Conservation (phyloP, 306 rosid genomes). For the Lathyrus tuberosus region DNA sequence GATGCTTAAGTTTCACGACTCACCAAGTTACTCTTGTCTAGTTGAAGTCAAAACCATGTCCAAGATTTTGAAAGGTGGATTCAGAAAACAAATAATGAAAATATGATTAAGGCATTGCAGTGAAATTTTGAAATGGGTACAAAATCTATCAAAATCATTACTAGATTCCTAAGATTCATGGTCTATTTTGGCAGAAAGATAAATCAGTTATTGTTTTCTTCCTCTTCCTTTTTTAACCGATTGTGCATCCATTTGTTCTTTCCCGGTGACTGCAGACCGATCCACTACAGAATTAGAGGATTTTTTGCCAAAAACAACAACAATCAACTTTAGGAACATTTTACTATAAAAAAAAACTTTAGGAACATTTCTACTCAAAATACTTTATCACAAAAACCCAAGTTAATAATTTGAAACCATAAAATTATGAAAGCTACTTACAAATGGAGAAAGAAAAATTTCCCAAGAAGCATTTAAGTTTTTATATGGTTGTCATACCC, state of each 20-base stretch:
- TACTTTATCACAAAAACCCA: too few relatives aligned
- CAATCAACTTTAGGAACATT: conserved; percentile 38
- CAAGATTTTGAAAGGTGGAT: conserved; percentile 22
- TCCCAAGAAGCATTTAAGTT: not conserved
- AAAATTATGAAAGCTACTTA: too few relatives aligned
- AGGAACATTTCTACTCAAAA: conserved; percentile 34
- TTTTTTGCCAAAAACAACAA: conserved; percentile 34
- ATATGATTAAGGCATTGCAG: conserved; percentile 15
- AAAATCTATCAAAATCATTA: conserved; percentile 30
- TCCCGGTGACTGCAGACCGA: conserved; percentile 75
- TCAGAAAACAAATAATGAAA: conserved; percentile 1
- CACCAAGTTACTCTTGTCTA: not conserved
- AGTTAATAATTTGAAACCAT: too few relatives aligned
- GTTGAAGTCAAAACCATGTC: conserved; percentile 8
- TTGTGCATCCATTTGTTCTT: conserved; percentile 74
- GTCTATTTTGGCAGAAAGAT: conserved; percentile 34
- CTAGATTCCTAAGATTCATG: conserved; percentile 35
- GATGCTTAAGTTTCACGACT: not conserved
- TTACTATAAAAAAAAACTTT: conserved; percentile 52
- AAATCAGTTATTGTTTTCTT: conserved; percentile 63
- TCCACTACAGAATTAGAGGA: conserved; percentile 56
- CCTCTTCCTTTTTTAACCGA: conserved; percentile 85
- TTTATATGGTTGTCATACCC: conserved; percentile 6
- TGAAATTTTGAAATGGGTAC: conserved; percentile 13
- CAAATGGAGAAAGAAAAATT: conserved; percentile 1